phyloP scores from a whole-genome alignment of 495 filamentous ascomycete genomes.

The Hyaloscypha bicolor region DNA sequence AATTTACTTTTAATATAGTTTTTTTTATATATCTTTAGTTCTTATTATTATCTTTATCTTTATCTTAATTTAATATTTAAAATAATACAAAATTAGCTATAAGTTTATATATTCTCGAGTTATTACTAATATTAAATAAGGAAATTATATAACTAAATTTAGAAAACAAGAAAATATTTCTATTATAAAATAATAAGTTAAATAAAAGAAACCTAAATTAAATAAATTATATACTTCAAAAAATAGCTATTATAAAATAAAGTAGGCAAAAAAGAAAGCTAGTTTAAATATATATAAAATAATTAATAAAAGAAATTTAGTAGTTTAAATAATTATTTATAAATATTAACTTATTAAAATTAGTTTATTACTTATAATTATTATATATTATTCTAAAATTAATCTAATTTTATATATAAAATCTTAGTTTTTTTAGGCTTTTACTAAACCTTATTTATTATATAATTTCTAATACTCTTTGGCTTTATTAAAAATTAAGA shows the following conservation, averaged over 20 bases:
- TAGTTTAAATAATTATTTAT: slow-evolving; percentile 22
- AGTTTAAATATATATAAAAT: too few relatives aligned
- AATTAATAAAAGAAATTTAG: too few relatives aligned
- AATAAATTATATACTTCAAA: slow-evolving; percentile 23
- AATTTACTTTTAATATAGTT: too few relatives aligned
- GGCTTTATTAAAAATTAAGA: too few relatives aligned
- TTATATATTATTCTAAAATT: too few relatives aligned
- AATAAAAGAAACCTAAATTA: slow-evolving; percentile 23
- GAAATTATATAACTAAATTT: slow-evolving; percentile 13
- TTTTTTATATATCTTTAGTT: slow-evolving; percentile 18
- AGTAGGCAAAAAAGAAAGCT: too few relatives aligned
- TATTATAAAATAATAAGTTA: slow-evolving; percentile 15
- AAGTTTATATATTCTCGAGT: slow-evolving; percentile 20
- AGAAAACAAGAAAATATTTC: slow-evolving; percentile 17
- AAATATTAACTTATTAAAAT: background rate
- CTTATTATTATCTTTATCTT: slow-evolving; percentile 14
- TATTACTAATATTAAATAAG: too few relatives aligned
- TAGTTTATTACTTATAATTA: slow-evolving; percentile 18
- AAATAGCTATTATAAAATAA: too few relatives aligned
- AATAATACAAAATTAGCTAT: slow-evolving; percentile 12
- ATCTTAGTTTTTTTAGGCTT: slow-evolving; percentile 24
- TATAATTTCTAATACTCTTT: too few relatives aligned
- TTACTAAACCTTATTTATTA: slow-evolving; percentile 3
- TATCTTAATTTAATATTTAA: slow-evolving; percentile 11
- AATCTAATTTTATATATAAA: slow-evolving; percentile 21